A percentile compares a stretch with the other conserved stretches of the same genome.
phyloP scores from a whole-genome alignment of 176 grass and related monocot genomes.

The Phoenix dactylifera region DNA sequence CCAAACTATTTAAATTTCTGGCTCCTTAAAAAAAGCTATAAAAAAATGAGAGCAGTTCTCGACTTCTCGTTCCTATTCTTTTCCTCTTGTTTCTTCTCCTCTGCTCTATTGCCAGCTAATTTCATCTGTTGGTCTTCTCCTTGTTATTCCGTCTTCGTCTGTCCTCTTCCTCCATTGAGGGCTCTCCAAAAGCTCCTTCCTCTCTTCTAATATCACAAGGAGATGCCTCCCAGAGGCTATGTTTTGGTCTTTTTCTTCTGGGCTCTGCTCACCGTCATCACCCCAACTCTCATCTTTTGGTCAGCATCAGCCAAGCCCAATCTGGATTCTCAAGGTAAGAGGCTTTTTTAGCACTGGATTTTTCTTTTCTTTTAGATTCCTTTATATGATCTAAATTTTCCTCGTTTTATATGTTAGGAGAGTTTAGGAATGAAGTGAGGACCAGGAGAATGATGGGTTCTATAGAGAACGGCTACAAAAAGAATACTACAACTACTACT shows the following conservation, averaged over 20 bases:
- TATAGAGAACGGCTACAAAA: conserved; percentile 1
- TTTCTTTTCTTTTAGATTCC: neutral
- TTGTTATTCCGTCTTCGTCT: too few relatives aligned
- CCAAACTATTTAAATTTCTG: too few relatives aligned
- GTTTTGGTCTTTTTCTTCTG: conserved; percentile 17
- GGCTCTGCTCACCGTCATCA: conserved; percentile 15
- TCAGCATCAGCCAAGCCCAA: conserved; percentile 5
- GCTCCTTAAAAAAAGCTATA: too few relatives aligned
- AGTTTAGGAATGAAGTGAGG: conserved; percentile 18
- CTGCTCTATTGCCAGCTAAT: too few relatives aligned
- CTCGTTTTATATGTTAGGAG: conserved; percentile 1
- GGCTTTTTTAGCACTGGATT: too few relatives aligned
- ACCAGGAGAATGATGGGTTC: conserved; percentile 36
- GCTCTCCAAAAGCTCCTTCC: too few relatives aligned
- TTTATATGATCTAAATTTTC: neutral
- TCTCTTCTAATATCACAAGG: neutral
- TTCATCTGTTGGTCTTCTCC: too few relatives aligned
- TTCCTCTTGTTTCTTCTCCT: too few relatives aligned
- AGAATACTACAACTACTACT: conserved; percentile 1
- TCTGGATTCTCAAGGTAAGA: conserved; percentile 3
- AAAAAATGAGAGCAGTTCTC: too few relatives aligned
- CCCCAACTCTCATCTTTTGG: conserved; percentile 19
- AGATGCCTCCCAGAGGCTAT: conserved; percentile 21
- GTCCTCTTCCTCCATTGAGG: too few relatives aligned
- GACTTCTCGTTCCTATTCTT: too few relatives aligned